Conservation (phyloP, 352 stramenopile genomes). For the Phytophthora fragariae region DNA sequence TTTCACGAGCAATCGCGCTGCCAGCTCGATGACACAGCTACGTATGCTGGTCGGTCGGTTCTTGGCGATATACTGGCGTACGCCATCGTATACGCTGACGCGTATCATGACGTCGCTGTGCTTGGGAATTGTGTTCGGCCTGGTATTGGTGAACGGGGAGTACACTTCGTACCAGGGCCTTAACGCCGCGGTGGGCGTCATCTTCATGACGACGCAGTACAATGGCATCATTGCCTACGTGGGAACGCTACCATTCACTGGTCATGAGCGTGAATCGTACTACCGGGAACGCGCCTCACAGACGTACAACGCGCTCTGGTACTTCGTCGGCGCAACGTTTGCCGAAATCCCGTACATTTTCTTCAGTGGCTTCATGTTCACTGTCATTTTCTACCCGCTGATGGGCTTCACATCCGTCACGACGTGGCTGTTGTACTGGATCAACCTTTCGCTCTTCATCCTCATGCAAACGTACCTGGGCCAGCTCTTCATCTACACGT, state of each 20-base stretch:
- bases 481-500: slow-evolving; percentile 40
- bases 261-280: slow-evolving; percentile 80
- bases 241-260: slow-evolving; percentile 65
- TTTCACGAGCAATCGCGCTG: slow-evolving; percentile 42
- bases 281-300: slow-evolving; percentile 62
- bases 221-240: slow-evolving; percentile 70
- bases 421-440: slow-evolving; percentile 43
- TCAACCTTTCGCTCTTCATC: slow-evolving; percentile 46
- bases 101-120: neutral
- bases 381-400: slow-evolving; percentile 25
- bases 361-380: slow-evolving; percentile 24
- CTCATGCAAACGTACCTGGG: slow-evolving; percentile 51
- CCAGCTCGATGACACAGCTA: slow-evolving; percentile 25
- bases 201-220: slow-evolving; percentile 81
- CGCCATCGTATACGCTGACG: slow-evolving; percentile 17
- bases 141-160: slow-evolving; percentile 29
- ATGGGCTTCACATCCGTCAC: slow-evolving; percentile 37
- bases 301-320: slow-evolving; percentile 79
- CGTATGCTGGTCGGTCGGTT: slow-evolving; percentile 36
- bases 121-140: slow-evolving; percentile 38
- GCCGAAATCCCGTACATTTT: slow-evolving; percentile 54
- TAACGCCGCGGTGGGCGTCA: slow-evolving; percentile 51
- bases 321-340: slow-evolving; percentile 72
- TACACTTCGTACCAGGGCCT: slow-evolving; percentile 37
- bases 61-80: slow-evolving; percentile 25